These are phyloP conservation scores for Fusarium sp. DNA, from an alignment of 2,329 filamentous ascomycete genomes.

Conservation along the genomic window DNA sequence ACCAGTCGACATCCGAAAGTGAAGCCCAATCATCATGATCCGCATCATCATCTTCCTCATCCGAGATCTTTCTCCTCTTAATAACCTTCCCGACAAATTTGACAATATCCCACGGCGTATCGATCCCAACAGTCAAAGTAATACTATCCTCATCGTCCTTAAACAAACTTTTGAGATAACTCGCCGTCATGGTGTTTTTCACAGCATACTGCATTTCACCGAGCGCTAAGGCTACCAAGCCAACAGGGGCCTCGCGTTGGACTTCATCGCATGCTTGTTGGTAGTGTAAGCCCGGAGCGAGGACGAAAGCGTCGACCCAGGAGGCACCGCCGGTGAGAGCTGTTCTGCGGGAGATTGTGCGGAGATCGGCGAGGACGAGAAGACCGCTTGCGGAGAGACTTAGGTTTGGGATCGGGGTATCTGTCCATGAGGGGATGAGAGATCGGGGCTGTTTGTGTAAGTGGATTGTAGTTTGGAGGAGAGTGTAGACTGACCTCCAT, in stretches of 20 bases:
- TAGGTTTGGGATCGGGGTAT: constrained; percentile 59
- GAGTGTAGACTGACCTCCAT: constrained; percentile 29
- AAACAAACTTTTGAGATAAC: constrained; percentile 54
- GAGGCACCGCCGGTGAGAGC: constrained; percentile 66
- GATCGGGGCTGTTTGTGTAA: constrained; percentile 34
- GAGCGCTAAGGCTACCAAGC: constrained; percentile 47
- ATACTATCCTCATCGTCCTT: constrained; percentile 39
- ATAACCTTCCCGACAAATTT: constrained; percentile 28
- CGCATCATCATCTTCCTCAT: constrained; percentile 24
- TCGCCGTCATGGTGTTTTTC: constrained; percentile 64
- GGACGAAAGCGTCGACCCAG: constrained; percentile 66
- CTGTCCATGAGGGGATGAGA: constrained; percentile 57
- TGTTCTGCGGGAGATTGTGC: constrained; percentile 66
- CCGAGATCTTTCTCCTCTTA: constrained; percentile 2
- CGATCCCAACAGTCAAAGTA: constrained; percentile 48
- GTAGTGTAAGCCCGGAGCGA: constrained; percentile 71
- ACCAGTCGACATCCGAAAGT: constrained; percentile 55
- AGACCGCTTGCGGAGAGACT: constrained; percentile 65
- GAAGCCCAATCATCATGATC: constrained; percentile 40
- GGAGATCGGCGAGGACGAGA: constrained; percentile 69
- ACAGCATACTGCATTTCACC: constrained; percentile 50
- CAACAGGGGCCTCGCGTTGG: constrained; percentile 53
- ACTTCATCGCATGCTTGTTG: constrained; percentile 68
- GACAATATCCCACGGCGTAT: constrained; percentile 38
- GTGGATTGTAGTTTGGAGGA: neutral